Evolutionary conservation across 805 yeast species (phyloP).

Genomic region (Wickerhamomyces alni): DNA sequence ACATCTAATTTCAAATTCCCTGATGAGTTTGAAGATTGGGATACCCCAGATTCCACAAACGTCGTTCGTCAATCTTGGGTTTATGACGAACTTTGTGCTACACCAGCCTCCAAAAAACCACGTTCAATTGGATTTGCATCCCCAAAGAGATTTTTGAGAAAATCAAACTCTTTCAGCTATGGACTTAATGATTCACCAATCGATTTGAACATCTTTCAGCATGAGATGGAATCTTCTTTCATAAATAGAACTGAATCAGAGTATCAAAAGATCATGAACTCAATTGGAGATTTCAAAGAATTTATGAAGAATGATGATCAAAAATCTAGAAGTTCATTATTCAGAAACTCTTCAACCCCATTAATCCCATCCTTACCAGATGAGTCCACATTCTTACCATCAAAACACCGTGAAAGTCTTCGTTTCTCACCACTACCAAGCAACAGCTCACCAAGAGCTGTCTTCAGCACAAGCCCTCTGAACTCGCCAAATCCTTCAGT

Average conservation of each 20-base stretch:
- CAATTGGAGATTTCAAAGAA: slow-evolving; percentile 10
- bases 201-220: slow-evolving; percentile 7
- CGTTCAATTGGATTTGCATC: slow-evolving; percentile 2
- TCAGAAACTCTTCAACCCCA: not conserved
- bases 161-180: slow-evolving; percentile 6
- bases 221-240: slow-evolving; percentile 7
- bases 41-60: slow-evolving; percentile 16
- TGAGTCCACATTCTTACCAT: no score
- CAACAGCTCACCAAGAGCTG: no score
- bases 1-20: slow-evolving; percentile 4
- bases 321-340: not conserved
- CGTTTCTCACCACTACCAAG: no score
- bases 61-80: slow-evolving; percentile 22
- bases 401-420: no score
- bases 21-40: slow-evolving; percentile 11
- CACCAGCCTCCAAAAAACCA: not conserved
- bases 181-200: not conserved
- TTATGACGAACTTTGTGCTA: slow-evolving; percentile 14
- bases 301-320: not conserved
- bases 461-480: no score
- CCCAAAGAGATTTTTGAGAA: not conserved
- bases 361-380: not conserved
- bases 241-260: slow-evolving; percentile 2
- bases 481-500: no score
- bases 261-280: slow-evolving; percentile 3